Evolutionary conservation across 495 filamentous ascomycete species (phyloP).

Genomic region (Penicillium ochrochloron): DNA sequence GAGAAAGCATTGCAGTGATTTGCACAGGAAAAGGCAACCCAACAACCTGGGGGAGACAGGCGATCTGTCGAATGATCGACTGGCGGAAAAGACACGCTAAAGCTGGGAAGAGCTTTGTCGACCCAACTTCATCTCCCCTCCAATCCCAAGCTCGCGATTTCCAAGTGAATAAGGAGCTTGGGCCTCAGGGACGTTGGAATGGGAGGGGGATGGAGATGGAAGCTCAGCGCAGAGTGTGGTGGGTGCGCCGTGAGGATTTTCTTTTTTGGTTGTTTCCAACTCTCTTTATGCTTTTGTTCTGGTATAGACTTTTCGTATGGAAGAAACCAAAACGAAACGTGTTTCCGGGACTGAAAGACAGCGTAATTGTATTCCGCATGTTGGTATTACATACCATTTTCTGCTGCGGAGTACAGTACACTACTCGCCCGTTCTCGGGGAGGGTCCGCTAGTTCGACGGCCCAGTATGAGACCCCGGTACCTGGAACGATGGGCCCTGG

Average conservation of each 20-base stretch:
- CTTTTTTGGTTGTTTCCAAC: not conserved
- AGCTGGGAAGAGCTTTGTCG: not conserved
- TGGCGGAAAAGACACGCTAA: constrained; percentile 1
- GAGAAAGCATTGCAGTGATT: not conserved
- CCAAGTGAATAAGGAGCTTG: constrained; percentile 25
- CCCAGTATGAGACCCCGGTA: constrained; percentile 24
- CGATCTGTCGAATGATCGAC: constrained; percentile 23
- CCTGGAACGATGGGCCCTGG: constrained; percentile 27
- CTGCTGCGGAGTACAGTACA: constrained; percentile 22
- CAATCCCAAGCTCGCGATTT: constrained; percentile 23
- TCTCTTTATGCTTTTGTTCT: not conserved
- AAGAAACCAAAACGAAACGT: not conserved
- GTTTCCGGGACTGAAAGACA: not conserved
- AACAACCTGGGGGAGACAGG: not conserved
- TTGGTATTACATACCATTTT: constrained; percentile 11
- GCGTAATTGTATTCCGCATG: constrained; percentile 8
- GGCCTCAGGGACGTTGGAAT: constrained; percentile 20
- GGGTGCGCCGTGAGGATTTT: constrained; percentile 10
- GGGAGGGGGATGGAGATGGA: not conserved
- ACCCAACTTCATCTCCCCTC: constrained; percentile 1
- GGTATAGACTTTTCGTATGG: not conserved
- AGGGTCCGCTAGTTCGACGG: constrained; percentile 22
- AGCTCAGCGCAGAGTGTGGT: constrained; percentile 12
- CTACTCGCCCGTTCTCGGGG: constrained; percentile 26
- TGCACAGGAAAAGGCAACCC: not conserved